A percentile compares a stretch with the other conserved stretches of the same genome.
phyloP scores from a whole-genome alignment of 371 early-diverging fungal genomes.

The Mucor circinelloides region DNA sequence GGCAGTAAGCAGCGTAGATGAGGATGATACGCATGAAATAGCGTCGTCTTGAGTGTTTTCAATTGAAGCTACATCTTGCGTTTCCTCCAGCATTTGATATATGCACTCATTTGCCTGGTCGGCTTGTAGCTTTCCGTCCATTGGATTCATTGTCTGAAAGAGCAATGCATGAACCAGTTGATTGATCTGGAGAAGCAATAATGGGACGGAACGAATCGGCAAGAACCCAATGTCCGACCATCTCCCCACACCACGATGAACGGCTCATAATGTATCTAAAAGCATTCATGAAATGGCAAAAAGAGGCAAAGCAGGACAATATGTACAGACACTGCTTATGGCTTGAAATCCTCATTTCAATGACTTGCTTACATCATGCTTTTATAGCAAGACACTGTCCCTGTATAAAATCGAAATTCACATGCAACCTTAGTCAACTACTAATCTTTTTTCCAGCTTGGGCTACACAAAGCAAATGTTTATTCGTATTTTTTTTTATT shows the following conservation, averaged over 20 bases:
- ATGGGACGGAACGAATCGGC: background rate
- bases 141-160: background rate
- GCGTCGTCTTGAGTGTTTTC: background rate
- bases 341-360: background rate
- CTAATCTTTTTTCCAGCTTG: background rate
- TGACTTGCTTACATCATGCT: background rate
- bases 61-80: background rate
- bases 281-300: background rate
- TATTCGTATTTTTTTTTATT: background rate
- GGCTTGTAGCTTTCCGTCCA: background rate
- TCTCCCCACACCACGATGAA: background rate
- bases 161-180: background rate
- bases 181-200: background rate
- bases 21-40: background rate
- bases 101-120: background rate
- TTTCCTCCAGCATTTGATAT: background rate
- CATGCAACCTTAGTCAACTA: conserved; percentile 3
- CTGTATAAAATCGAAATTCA: background rate
- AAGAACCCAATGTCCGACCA: background rate
- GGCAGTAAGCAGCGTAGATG: background rate
- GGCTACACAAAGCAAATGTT: background rate
- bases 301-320: background rate
- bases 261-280: background rate
- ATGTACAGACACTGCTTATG: too few relatives aligned
- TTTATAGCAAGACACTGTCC: background rate